Base-by-base conservation (phyloP, 2,329 filamentous ascomycete genomes). In the Emmonsia crescens region DNA sequence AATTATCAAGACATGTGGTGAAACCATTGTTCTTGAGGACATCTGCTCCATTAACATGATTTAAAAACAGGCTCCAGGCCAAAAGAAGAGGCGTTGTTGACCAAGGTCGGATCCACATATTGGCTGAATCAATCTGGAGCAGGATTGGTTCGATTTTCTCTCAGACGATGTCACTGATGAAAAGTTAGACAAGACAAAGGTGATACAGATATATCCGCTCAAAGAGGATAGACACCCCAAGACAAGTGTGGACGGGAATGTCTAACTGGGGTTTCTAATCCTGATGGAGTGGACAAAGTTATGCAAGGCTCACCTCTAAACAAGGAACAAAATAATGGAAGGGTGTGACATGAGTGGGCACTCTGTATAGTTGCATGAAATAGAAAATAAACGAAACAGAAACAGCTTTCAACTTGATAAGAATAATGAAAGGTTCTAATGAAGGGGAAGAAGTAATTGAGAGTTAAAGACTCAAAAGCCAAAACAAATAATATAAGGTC, bases 21-120 rank as follows among this genome's bases (percentile, higher is more conserved):
- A 94, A 96, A 63, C 91, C 89, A 65, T 83, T 83, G 29, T 92
- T 96, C 71, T 87, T 83, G 62, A 99, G 83, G 62, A 95, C 79
- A 67, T 93, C 85, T 64, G 78, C 81, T 61, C 84, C 89, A 63
- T 88, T 72, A 60, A 82, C 87, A 27, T 68, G 68, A 52, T 64
- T 36, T 54, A 72, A 68, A 46, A 71, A 60, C 27, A 71, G 58
- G 62, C 66, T 66, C 66, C 73, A 64, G 40, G 67, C 68, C 58
- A 71, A 59, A 38, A 73, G 63, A 49, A 68, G 66, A 61, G 52
- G 6, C 3, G 67, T 36, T 14, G 54, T 59, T 33, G 62, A 57
- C 59, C 59, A 68, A 56, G 68, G 61, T 60, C 63, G 60, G 57
- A 63, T 66, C 65, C 68, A 66, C 73, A 75, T 71, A 19, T 64